Evolutionary conservation across 768 basidiomycete species (phyloP), one percentile per base, ranked within the genome.

Genomic region (Gymnopilus junonius): DNA sequence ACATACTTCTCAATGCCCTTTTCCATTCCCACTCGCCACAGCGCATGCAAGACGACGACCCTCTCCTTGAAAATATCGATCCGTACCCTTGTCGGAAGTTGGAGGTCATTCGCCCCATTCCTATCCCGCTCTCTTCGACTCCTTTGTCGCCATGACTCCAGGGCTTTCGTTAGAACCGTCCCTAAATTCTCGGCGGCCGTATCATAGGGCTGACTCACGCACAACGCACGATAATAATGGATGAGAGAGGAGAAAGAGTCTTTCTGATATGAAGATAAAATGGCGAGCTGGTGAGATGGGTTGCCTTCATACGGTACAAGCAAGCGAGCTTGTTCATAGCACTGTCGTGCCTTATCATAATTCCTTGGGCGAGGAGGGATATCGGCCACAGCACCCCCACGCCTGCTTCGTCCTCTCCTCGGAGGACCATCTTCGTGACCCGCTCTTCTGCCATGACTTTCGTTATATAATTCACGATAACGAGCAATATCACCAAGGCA

Each of bases 401-500:
- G 79, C 61, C 82, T 80, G 58, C 79, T 80, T 50, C 82, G 80
- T 15, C 80, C 77, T 62, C 77, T 83, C 64, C 79, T 77, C 25
- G 68, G 40, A 54, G 61, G 70, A n/a, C 76, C 80, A 39, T 89
- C 88, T 66, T 92, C 89, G 40, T 89, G 88, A 17, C 90, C 89
- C 0, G 86, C 89, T 67, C 81, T 82, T 56, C 89, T 82, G 23
- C 89, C 83, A 29, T 85, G 83, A 54, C 82, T 76, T 65, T 94
- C 93, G 69, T 88, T 92, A 70, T 97, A 97, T 42, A 91, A 87
- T 69, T 99, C 96, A 61, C 90, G 84, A 76, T 99, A 99, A 42
- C 97, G 85, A 62, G 95, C 93, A 51, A 99, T 89, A 71, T 99
- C 97, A 11, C 97, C 97, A 8, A 96, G 83, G 74, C 92, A 97